Base-by-base conservation (phyloP, 495 filamentous ascomycete genomes). In the Hapsidospora chrysogenum region DNA sequence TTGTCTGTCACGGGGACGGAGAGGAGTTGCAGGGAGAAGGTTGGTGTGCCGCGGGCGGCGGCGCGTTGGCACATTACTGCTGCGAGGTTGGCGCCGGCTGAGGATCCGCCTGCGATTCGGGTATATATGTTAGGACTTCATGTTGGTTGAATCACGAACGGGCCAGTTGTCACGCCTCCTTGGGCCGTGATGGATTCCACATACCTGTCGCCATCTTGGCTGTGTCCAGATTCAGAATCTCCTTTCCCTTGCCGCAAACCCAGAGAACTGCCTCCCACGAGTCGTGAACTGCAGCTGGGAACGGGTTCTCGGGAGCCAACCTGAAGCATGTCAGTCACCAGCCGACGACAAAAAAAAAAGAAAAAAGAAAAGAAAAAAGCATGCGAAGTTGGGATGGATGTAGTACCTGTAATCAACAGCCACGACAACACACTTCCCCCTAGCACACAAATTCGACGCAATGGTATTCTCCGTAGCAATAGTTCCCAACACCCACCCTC, bases 1-100 rank as follows among this genome's bases (percentile, higher is more conserved):
- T 74, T 74, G 30, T 74, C 69, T 3, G 59, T 70, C 1, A 74
- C 69, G 0, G 69, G 69, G 11, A 74, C 69, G 20, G 64, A 67
- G 37, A 74, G 64, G 11, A 72, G 49, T 39, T 74, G 68, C 9
- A 57, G 49, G 1, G 44, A 41, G 52, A 72, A 69, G 9, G 49
- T 54, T 0, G 42, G 43, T 1, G 28, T 35, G 10, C 60, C 58
- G 1, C 60, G 47, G 6, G 52, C 49, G 4, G 64, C 53, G 0
- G 63, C 60, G 37, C 68, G 70, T 35, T 72, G 67, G 9, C 61
- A 66, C 54, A 74, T 68, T 17, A 67, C 55, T 0, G 63, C 53
- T 0, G 69, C 64, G 7, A 74, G 54, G 31, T 74, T 72, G 2
- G 62, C 69, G 13, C 69, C 68, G 2, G 68, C 68, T 4, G 67